These are phyloP conservation scores for Umbelopsis sp. DNA, from an alignment of 192 early-diverging fungal genomes.

Conservation along the genomic window DNA sequence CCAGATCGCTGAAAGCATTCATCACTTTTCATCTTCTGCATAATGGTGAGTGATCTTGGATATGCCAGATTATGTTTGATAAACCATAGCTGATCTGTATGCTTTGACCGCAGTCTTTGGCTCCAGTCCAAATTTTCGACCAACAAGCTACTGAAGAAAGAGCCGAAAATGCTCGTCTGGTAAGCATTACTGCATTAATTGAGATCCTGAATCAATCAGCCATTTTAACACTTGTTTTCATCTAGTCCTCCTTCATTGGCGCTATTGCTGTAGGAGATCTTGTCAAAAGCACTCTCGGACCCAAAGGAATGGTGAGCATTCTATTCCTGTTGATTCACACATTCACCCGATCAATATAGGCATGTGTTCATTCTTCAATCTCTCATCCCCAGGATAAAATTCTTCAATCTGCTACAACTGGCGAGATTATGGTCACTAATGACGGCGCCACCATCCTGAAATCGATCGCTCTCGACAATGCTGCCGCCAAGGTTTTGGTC, in stretches of 20 bases:
- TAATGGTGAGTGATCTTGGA: not conserved
- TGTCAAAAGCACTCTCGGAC: conserved; percentile 96
- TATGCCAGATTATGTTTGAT: not conserved
- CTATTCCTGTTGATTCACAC: not conserved
- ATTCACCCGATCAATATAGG: not conserved
- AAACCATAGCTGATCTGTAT: not conserved
- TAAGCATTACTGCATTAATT: conserved; percentile 42
- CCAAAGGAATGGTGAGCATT: conserved; percentile 91
- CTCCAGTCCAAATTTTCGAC: conserved; percentile 92
- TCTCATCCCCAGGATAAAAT: conserved; percentile 86
- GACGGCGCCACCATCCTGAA: conserved; percentile 99
- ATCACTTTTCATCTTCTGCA: conserved; percentile 19
- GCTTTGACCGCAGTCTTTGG: conserved; percentile 48
- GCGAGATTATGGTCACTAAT: conserved; percentile 93
- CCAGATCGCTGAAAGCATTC: conserved; percentile 5
- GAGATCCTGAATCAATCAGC: not conserved
- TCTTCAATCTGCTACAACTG: conserved; percentile 87
- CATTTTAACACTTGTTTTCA: conserved; percentile 7
- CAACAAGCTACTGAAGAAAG: conserved; percentile 95
- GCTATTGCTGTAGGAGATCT: conserved; percentile 99
- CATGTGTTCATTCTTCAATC: not conserved
- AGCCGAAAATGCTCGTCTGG: conserved; percentile 97
- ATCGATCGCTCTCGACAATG: conserved; percentile 95
- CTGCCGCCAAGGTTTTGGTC: conserved; percentile 96
- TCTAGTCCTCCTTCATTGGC: conserved; percentile 90